These are phyloP conservation scores for Elsinoe necatrix DNA, from an alignment of 2,329 filamentous ascomycete species.

Conservation along the genomic window DNA sequence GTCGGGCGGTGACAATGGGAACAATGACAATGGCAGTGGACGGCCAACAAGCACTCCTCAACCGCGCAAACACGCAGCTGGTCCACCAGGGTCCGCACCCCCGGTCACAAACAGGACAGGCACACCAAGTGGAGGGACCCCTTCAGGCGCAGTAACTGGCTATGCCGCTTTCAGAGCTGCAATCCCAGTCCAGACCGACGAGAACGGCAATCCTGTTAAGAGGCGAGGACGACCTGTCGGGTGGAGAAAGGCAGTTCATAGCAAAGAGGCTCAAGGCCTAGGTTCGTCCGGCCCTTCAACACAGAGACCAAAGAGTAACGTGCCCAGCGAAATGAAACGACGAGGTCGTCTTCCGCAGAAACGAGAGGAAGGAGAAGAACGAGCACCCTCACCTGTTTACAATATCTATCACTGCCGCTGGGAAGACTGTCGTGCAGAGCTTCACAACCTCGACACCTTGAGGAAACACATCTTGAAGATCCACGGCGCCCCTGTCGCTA, in stretches of 20 bases:
- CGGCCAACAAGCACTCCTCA: background rate
- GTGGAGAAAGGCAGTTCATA: slow-evolving; percentile 42
- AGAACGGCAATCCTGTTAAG: slow-evolving; percentile 28
- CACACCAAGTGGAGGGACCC: background rate
- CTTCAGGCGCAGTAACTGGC: slow-evolving; percentile 24
- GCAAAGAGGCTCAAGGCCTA: slow-evolving; percentile 28
- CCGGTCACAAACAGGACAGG: background rate
- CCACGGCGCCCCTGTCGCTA: slow-evolving; percentile 37
- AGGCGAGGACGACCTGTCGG: slow-evolving; percentile 43
- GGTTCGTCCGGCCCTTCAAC: slow-evolving; percentile 5
- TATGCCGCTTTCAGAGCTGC: slow-evolving; percentile 36
- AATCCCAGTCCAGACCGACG: slow-evolving; percentile 24
- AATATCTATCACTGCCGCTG: slow-evolving; percentile 51
- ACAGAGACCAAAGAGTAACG: slow-evolving; percentile 7
- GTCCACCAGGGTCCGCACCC: slow-evolving; percentile 4
- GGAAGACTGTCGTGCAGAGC: slow-evolving; percentile 47
- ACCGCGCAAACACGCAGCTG: background rate
- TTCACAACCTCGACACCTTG: slow-evolving; percentile 55
- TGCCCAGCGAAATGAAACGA: slow-evolving; percentile 11
- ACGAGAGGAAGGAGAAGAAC: background rate
- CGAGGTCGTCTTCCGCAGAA: slow-evolving; percentile 14
- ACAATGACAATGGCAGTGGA: background rate
- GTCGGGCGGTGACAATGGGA: slow-evolving; percentile 8
- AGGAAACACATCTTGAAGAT: slow-evolving; percentile 51
- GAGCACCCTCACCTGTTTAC: slow-evolving; percentile 25